A percentile compares a stretch with the other conserved stretches of the same genome.
These are phyloP conservation scores for Cyathus striatus DNA, from an alignment of 768 basidiomycete genomes.

Conservation along the genomic window DNA sequence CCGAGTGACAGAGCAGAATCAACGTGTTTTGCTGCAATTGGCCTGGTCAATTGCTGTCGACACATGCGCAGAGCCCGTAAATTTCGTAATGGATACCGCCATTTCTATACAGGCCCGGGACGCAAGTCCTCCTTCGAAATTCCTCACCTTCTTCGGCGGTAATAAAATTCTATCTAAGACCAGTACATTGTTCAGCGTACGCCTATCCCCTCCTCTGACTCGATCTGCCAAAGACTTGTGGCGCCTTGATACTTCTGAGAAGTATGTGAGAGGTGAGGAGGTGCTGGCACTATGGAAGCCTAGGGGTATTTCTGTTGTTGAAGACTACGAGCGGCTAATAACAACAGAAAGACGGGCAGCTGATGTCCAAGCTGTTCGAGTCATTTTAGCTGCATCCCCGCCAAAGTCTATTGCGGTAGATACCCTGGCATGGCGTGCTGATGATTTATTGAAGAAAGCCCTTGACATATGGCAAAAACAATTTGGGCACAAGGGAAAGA, in stretches of 20 bases:
- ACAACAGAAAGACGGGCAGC: constrained; percentile 71
- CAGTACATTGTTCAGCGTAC: constrained; percentile 79
- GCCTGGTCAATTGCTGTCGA: constrained; percentile 79
- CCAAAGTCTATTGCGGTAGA: constrained; percentile 46
- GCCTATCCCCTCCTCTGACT: constrained; percentile 78
- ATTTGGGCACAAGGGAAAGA: constrained; percentile 76
- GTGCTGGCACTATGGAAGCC: constrained; percentile 78
- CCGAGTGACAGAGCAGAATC: constrained; percentile 70
- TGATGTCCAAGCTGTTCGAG: constrained; percentile 86
- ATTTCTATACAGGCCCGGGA: constrained; percentile 82
- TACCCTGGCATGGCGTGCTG: constrained; percentile 59
- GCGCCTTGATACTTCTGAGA: constrained; percentile 91
- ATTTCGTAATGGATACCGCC: constrained; percentile 84
- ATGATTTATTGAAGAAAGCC: constrained; percentile 59
- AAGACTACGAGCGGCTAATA: constrained; percentile 76
- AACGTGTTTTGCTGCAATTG: constrained; percentile 76
- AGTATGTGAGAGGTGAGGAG: constrained; percentile 94
- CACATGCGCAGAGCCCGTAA: constrained; percentile 78
- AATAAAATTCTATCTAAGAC: constrained; percentile 74
- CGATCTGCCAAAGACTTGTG: constrained; percentile 87
- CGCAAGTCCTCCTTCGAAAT: constrained; percentile 74
- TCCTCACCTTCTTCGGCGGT: constrained; percentile 73
- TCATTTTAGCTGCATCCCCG: constrained; percentile 58
- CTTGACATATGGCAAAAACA: constrained; percentile 81
- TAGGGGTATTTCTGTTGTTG: constrained; percentile 82